Base-by-base conservation (phyloP, 495 filamentous ascomycete species). In the Choiromyces venosus region DNA sequence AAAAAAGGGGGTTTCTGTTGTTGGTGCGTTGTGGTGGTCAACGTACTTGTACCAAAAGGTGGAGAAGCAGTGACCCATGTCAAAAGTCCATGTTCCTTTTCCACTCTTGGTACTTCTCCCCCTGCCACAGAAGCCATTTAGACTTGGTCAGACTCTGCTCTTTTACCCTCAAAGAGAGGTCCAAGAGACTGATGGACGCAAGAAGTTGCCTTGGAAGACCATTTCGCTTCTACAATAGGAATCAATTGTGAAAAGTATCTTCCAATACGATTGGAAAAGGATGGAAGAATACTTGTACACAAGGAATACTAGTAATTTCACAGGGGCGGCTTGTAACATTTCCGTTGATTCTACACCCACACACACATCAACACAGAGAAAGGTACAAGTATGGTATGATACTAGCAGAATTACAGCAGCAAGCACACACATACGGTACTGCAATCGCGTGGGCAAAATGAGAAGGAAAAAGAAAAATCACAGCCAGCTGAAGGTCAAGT, bases 1-100 rank as follows among this genome's bases (percentile, higher is more conserved):
- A 76, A 65, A 77, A 77, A 77, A 76, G 74, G 75, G 75, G 75
- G 75, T 69, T 61, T 16, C 39, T 16, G 12, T 16, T 61, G 52
- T 29, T 61, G 52, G 44, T 52, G 21, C 44, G 2, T 9, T 52
- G 44, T 21, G 19, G 44, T n/a, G 10, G 52, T 61, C 52, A 61
- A 61, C 9, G 8, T 25, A 10, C n/a, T n/a, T 3, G 21, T 61
- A 5, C 46, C n/a, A 8, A 5, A 61, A 10, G n/a, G n/a, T 3
- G 29, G n/a, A 25, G 25, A 61, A 29, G 25, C 10, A 3, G 52
- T 29, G 52, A 61, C 25, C 52, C 52, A 61, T 29, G 52, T 61
- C 25, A 25, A 61, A 29, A 29, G n/a, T 21, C 46, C 7, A 25
- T 25, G 21, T 25, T n/a, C 46, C 46, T 25, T 52, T 52, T 52